Conservation (phyloP, 345 rosid genomes). For the Limnanthes douglasii region DNA sequence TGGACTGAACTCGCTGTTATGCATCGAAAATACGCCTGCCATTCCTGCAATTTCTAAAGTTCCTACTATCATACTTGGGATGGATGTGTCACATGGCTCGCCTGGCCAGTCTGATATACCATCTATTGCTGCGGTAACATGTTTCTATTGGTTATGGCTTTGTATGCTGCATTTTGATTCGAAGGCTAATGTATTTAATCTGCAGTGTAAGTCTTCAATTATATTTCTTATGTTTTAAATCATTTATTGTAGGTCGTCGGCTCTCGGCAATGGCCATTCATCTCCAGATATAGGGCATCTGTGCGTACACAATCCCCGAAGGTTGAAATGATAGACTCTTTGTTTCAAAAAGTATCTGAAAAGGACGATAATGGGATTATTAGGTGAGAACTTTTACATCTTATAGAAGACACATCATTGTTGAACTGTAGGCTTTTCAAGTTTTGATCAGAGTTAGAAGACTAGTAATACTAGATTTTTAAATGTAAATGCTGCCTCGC, state of each 20-base stretch:
- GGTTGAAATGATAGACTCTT: conserved; percentile 73
- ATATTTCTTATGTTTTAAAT: not conserved
- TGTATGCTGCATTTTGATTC: not conserved
- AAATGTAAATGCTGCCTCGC: too few species aligned
- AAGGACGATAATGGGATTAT: conserved; percentile 59
- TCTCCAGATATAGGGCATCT: conserved; percentile 74
- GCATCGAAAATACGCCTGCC: conserved; percentile 49
- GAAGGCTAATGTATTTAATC: too few species aligned
- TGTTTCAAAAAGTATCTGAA: conserved; percentile 40
- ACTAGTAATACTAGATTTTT: too few species aligned
- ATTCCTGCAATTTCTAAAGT: conserved; percentile 53
- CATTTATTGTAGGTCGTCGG: conserved; percentile 36
- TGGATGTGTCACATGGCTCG: conserved; percentile 98
- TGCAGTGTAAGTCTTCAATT: not conserved
- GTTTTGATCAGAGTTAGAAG: too few species aligned
- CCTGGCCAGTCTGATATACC: conserved; percentile 82
- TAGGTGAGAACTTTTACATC: conserved; percentile 19
- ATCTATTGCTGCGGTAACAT: conserved; percentile 78
- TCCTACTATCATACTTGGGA: conserved; percentile 85
- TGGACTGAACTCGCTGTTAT: conserved; percentile 62
- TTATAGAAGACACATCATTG: too few species aligned
- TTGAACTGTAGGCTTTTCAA: too few species aligned
- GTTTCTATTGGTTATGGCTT: conserved; percentile 1
- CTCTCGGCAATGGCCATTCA: conserved; percentile 80
- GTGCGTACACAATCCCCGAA: conserved; percentile 84